A percentile compares a stretch with the other conserved stretches of the same genome.
Evolutionary conservation across 2,329 filamentous ascomycete species (phyloP).

Genomic region (Chaetothyriales sp.): DNA sequence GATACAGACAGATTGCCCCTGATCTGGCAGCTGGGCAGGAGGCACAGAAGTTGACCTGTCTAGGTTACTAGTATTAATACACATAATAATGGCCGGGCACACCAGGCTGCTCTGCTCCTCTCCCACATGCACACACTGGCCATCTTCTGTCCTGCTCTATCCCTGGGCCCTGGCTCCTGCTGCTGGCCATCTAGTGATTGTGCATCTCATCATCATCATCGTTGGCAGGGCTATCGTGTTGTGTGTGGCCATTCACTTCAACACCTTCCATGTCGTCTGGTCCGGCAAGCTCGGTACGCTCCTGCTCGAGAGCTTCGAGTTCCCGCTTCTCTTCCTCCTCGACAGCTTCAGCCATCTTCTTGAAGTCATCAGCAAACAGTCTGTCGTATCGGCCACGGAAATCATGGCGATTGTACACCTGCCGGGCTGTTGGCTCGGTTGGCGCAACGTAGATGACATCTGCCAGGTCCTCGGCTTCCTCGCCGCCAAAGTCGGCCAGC

Average conservation of each 20-base stretch:
- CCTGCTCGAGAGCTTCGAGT: slow-evolving; percentile 12
- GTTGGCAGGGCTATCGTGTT: slow-evolving; percentile 2
- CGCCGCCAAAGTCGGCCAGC: slow-evolving; percentile 18
- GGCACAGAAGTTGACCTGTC: too few relatives aligned
- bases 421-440: slow-evolving; percentile 29
- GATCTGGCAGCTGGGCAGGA: too few relatives aligned
- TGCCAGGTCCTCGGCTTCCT: slow-evolving; percentile 23
- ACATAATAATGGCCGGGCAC: too few relatives aligned
- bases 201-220: slow-evolving; percentile 5
- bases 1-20: too few relatives aligned
- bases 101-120: too few relatives aligned
- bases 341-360: slow-evolving; percentile 7
- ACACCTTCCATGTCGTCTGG: slow-evolving; percentile 12
- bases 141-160: too few relatives aligned
- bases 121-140: too few relatives aligned
- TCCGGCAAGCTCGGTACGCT: slow-evolving; percentile 12
- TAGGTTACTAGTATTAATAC: too few relatives aligned
- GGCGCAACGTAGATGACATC: slow-evolving; percentile 38
- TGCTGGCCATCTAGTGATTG: neutral
- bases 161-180: too few relatives aligned
- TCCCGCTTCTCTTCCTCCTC: slow-evolving; percentile 14
- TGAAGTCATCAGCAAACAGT: slow-evolving; percentile 22
- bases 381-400: slow-evolving; percentile 33
- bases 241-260: slow-evolving; percentile 2
- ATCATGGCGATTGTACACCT: slow-evolving; percentile 21